Evolutionary conservation across 352 stramenopile species (phyloP).

Genomic region (Phytopythium delawarense): DNA sequence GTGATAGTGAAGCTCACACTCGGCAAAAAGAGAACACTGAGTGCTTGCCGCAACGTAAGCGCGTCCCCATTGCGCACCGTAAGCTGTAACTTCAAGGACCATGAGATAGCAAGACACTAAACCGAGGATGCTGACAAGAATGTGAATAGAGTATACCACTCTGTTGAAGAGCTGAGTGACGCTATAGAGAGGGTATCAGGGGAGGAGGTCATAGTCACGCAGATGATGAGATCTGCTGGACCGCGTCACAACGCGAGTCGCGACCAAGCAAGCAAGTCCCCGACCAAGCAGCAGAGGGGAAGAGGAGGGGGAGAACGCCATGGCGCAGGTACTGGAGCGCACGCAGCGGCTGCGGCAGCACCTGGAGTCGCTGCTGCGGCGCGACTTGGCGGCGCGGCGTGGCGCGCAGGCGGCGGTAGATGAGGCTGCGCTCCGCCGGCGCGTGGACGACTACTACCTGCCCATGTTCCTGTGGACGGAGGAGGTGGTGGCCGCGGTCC

Average conservation of each 20-base stretch:
- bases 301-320: neutral
- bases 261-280: neutral
- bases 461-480: slow-evolving; percentile 74
- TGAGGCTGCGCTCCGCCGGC: slow-evolving; percentile 34
- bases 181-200: neutral
- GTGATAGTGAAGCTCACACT: neutral
- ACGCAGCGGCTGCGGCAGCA: slow-evolving; percentile 34
- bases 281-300: neutral
- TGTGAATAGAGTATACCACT: neutral
- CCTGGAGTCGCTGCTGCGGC: slow-evolving; percentile 53
- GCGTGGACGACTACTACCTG: slow-evolving; percentile 72
- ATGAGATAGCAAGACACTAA: neutral
- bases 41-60: neutral
- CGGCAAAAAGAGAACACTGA: neutral
- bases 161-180: neutral
- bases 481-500: slow-evolving; percentile 36
- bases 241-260: neutral
- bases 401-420: slow-evolving; percentile 18
- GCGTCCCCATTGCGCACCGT: neutral
- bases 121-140: neutral
- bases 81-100: neutral
- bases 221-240: neutral
- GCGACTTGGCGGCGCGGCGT: slow-evolving; percentile 22
- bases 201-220: neutral
- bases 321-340: slow-evolving; percentile 11